Percentiles rank a stretch among this genome's conserved stretches.
phyloP scores from a whole-genome alignment of 176 grass and related monocot genomes.

The Carex parvula region DNA sequence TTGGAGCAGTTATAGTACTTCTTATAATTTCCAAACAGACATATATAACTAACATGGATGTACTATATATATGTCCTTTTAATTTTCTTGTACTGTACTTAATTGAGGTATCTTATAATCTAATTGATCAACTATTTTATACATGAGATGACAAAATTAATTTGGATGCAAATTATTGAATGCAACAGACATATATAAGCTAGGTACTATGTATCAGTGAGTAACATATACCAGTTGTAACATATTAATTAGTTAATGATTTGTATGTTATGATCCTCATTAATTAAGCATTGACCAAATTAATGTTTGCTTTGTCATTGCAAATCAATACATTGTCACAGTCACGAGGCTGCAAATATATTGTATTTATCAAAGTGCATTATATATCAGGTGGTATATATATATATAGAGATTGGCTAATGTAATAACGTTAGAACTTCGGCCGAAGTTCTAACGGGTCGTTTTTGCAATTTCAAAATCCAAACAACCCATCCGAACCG shows the following conservation, averaged over 20 bases:
- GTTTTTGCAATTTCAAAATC: too few species aligned
- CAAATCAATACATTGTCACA: neutral
- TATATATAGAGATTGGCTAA: too few species aligned
- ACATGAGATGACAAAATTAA: neutral
- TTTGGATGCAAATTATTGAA: neutral
- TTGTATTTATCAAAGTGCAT: neutral
- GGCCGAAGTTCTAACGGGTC: too few species aligned
- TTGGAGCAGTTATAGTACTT: neutral
- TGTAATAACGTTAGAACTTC: too few species aligned
- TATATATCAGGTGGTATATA: neutral
- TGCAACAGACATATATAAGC: neutral
- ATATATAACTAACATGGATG: conserved; percentile 7
- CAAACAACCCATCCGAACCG: too few species aligned
- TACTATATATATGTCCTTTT: neutral
- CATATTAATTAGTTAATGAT: neutral
- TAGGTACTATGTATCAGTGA: neutral
- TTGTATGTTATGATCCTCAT: neutral
- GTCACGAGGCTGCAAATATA: neutral
- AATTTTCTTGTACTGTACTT: neutral
- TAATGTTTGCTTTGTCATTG: neutral
- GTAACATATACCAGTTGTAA: neutral
- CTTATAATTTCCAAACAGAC: neutral
- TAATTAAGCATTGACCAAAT: neutral
- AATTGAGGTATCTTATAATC: neutral
- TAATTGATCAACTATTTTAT: neutral